A percentile compares a stretch with the other conserved stretches of the same genome.
Conservation (phyloP, 148 eudicot genomes). For the Amaranthus cruentus region DNA sequence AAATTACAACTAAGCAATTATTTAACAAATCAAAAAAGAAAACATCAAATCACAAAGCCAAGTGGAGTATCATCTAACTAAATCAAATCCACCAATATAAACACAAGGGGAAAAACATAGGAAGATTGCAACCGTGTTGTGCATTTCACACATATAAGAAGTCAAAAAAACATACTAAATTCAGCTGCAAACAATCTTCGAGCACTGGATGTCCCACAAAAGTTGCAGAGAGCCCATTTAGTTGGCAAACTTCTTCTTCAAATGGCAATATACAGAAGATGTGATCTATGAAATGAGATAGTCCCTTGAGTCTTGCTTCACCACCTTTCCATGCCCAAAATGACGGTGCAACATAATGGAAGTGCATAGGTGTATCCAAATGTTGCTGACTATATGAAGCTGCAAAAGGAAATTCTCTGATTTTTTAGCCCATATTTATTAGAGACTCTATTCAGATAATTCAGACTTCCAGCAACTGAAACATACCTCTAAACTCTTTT, state of each 20-base stretch:
- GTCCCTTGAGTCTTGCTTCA: conserved; percentile 75
- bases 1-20: background rate
- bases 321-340: conserved; percentile 99
- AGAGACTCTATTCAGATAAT: conserved; percentile 10
- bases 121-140: background rate
- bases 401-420: conserved; percentile 52
- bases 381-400: conserved; percentile 49
- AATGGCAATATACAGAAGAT: conserved; percentile 84
- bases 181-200: conserved; percentile 72
- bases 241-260: conserved; percentile 70
- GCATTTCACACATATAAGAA: background rate
- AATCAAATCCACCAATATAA: background rate
- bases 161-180: conserved; percentile 38
- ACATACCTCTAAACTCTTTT: conserved; percentile 68
- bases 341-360: conserved; percentile 96
- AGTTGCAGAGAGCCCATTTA: conserved; percentile 70
- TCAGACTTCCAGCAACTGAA: conserved; percentile 14
- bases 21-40: background rate
- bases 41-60: background rate
- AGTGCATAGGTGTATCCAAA: conserved; percentile 54
- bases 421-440: conserved; percentile 34
- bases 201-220: conserved; percentile 92
- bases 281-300: conserved; percentile 77
- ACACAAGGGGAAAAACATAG: background rate
- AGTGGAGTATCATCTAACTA: background rate